Evolutionary conservation across 2,329 filamentous ascomycete species (phyloP).

Genomic region (Epichloe elymi): DNA sequence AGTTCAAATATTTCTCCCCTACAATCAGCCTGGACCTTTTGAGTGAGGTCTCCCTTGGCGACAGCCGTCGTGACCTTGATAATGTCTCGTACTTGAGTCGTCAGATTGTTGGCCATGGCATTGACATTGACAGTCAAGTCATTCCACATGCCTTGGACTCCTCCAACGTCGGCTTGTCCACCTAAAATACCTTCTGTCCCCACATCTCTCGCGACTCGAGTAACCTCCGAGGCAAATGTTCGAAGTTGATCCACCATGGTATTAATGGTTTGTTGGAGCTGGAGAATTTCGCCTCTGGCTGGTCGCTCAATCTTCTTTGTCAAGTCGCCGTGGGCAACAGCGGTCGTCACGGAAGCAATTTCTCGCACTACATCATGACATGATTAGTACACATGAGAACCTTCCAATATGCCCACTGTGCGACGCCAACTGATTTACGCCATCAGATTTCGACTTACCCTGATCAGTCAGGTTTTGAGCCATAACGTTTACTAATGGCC

Average conservation of each 20-base stretch:
- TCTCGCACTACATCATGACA: constrained; percentile 47
- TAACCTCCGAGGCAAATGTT: constrained; percentile 75
- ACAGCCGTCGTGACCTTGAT: constrained; percentile 66
- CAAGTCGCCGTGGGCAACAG: constrained; percentile 69
- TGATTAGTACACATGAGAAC: constrained; percentile 3
- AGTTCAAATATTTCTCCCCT: constrained; percentile 86
- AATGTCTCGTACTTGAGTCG: constrained; percentile 87
- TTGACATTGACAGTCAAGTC: constrained; percentile 77
- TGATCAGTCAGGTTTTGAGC: constrained; percentile 71
- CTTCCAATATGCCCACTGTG: background rate
- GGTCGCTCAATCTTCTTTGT: constrained; percentile 76
- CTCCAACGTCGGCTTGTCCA: constrained; percentile 71
- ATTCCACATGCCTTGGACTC: constrained; percentile 81
- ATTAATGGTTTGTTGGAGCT: constrained; percentile 76
- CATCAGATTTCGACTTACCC: constrained; percentile 26
- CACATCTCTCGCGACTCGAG: constrained; percentile 69
- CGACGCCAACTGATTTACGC: background rate
- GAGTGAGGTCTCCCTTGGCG: constrained; percentile 78
- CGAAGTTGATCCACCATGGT: constrained; percentile 80
- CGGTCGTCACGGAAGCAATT: constrained; percentile 73
- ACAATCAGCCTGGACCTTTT: constrained; percentile 89
- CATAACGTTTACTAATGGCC: constrained; percentile 61
- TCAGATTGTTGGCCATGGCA: constrained; percentile 78
- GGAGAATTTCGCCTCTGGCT: constrained; percentile 68
- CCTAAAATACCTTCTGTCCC: constrained; percentile 74